These are phyloP conservation scores for Fagopyrum homotropicum DNA, from an alignment of 148 eudicot genomes.

Conservation along the genomic window DNA sequence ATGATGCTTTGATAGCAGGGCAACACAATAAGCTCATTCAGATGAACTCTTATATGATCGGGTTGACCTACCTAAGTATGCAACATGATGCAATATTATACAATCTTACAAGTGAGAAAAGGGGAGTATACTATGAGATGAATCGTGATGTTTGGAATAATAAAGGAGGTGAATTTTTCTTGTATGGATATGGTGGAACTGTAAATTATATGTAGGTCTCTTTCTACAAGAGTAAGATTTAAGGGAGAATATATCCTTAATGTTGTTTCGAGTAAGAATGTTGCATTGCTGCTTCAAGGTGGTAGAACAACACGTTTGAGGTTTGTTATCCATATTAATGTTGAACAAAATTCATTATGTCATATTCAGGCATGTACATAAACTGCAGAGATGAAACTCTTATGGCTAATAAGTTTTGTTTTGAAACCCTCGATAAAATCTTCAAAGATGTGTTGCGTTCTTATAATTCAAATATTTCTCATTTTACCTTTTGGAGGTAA, in stretches of 20 bases:
- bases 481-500: too few species aligned
- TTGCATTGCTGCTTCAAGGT: too few species aligned
- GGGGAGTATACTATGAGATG: neutral
- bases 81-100: neutral
- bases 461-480: too few species aligned
- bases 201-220: neutral
- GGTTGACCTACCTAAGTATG: neutral
- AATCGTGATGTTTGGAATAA: neutral
- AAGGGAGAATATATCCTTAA: neutral
- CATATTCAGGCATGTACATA: too few species aligned
- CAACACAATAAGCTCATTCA: neutral
- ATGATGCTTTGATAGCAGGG: neutral
- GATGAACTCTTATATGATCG: neutral
- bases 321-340: too few species aligned
- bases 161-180: neutral
- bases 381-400: too few species aligned
- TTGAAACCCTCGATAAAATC: too few species aligned
- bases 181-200: neutral
- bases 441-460: too few species aligned
- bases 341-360: too few species aligned
- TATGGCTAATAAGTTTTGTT: too few species aligned
- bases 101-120: neutral
- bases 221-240: neutral
- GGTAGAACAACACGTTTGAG: too few species aligned
- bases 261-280: too few species aligned